Evolutionary conservation across 129 eudicot species (phyloP).

Genomic region (carrot (Daucus carota)): DH1_v3.0 NC_030387.2:34400501-34401000

Average conservation of each 20-base stretch:
- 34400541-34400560: neutral
- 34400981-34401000: neutral
- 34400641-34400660: constrained; percentile 73
- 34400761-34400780: constrained; percentile 48
- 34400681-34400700: constrained; percentile 73
- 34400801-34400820: constrained; percentile 61
- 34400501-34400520: constrained; percentile 63
- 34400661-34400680: constrained; percentile 54
- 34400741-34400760: constrained; percentile 70
- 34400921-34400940: neutral
- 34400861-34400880: neutral
- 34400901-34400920: neutral
- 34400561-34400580: neutral
- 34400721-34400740: constrained; percentile 51
- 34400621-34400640: constrained; percentile 54
- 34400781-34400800: constrained; percentile 75
- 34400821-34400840: constrained; percentile 54
- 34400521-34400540: constrained; percentile 80
- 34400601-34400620: constrained; percentile 19
- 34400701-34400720: constrained; percentile 56
- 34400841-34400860: neutral
- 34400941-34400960: neutral
- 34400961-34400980: neutral
- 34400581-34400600: neutral
- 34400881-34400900: neutral